phyloP scores from a whole-genome alignment of 2,329 filamentous ascomycete genomes.

The Colletotrichum salicis region DNA sequence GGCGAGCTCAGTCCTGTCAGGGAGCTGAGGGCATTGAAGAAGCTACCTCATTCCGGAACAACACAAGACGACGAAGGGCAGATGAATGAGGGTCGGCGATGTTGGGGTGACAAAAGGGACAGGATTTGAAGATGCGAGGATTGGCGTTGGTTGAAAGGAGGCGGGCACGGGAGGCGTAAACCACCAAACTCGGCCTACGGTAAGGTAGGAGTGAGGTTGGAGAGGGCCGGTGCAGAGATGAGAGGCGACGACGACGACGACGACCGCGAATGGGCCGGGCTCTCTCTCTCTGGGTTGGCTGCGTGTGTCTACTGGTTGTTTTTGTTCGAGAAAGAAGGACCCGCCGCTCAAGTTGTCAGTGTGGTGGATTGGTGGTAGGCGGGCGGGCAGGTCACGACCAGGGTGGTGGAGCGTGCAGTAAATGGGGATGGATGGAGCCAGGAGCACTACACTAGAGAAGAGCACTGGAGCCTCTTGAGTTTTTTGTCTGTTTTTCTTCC shows the following conservation, averaged over 20 bases:
- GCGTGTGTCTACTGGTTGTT: slow-evolving; percentile 27
- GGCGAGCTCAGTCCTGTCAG: slow-evolving; percentile 65
- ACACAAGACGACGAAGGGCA: slow-evolving; percentile 18
- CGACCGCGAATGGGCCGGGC: slow-evolving; percentile 1
- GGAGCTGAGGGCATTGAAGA: slow-evolving; percentile 67
- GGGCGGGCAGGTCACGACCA: slow-evolving; percentile 27
- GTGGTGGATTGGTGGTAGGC: not conserved
- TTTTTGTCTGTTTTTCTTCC: not conserved
- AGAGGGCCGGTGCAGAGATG: slow-evolving; percentile 20
- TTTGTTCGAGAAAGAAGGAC: slow-evolving; percentile 32
- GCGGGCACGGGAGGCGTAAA: slow-evolving; percentile 23
- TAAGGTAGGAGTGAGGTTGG: slow-evolving; percentile 33
- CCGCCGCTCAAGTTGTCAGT: slow-evolving; percentile 30
- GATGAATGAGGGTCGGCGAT: slow-evolving; percentile 2
- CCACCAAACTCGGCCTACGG: slow-evolving; percentile 22
- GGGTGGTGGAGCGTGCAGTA: slow-evolving; percentile 24
- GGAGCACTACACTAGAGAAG: not conserved
- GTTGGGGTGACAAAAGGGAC: slow-evolving; percentile 6
- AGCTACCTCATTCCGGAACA: slow-evolving; percentile 67
- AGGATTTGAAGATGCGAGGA: slow-evolving; percentile 24
- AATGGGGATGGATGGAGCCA: slow-evolving; percentile 12
- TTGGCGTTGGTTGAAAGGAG: slow-evolving; percentile 19
- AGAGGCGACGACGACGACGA: not conserved
- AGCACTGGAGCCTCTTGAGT: slow-evolving; percentile 28
- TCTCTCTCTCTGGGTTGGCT: not conserved